Conservation (phyloP, 257 asterid species). For the Nicotiana obtusifolia region DNA sequence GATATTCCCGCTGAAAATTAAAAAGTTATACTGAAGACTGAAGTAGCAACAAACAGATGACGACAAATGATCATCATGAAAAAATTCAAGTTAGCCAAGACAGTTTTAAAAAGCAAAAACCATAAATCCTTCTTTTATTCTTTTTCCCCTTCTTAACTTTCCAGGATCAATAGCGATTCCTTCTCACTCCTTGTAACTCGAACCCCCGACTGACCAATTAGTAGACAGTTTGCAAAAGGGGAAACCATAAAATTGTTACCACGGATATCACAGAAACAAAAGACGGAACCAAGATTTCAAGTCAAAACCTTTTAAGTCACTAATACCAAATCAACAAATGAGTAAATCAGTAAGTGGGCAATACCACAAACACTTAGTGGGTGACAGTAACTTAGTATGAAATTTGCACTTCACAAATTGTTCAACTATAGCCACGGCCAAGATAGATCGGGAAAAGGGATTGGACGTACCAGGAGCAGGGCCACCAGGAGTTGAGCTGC, state of each 20-base stretch:
- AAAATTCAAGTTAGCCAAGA: not conserved
- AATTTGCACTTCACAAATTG: not conserved
- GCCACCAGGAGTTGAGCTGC: not conserved
- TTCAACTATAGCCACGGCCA: not conserved
- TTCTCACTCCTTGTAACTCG: not conserved
- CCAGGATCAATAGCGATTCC: not conserved
- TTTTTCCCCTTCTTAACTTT: not conserved
- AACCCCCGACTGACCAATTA: not conserved
- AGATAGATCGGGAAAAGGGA: not conserved
- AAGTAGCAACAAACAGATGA: not conserved
- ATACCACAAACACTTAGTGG: not conserved
- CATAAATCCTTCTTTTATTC: not conserved
- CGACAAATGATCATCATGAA: not conserved
- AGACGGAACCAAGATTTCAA: not conserved
- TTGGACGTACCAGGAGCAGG: conserved; percentile 10
- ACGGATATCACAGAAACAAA: not conserved
- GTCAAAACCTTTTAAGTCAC: not conserved
- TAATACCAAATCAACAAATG: not conserved
- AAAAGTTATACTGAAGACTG: not conserved
- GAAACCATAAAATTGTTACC: not conserved
- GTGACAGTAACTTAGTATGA: too few species aligned
- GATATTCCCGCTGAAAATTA: not conserved
- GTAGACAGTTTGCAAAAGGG: not conserved
- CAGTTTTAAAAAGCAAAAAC: not conserved
- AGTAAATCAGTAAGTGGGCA: not conserved